Percentiles rank a stretch among this genome's conserved stretches.
Evolutionary conservation across 1,139 yeast genomes (phyloP).

Genomic region (Debaryomycetaceae sp.): DNA sequence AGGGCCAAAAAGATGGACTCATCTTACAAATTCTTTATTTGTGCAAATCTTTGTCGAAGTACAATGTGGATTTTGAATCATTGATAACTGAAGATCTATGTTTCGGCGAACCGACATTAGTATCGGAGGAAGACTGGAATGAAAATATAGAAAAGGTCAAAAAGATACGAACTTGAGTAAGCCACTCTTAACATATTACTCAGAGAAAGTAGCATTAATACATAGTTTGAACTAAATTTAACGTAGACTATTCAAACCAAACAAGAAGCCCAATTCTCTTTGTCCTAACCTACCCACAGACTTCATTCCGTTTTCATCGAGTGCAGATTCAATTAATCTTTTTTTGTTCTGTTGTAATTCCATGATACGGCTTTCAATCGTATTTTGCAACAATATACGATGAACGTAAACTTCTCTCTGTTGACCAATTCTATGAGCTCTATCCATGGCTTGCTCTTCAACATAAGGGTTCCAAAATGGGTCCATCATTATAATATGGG

Average conservation of each 20-base stretch:
- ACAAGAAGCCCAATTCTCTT: constrained; percentile 72
- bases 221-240: constrained; percentile 4
- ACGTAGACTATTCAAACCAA: constrained; percentile 54
- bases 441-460: constrained; percentile 93
- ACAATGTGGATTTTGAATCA: constrained; percentile 64
- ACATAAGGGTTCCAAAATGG: constrained; percentile 98
- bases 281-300: constrained; percentile 64
- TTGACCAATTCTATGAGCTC: constrained; percentile 94
- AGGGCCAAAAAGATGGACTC: constrained; percentile 55
- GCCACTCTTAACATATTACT: background rate
- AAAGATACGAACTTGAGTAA: constrained; percentile 23
- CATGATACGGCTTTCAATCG: constrained; percentile 86
- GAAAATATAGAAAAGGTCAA: constrained; percentile 35
- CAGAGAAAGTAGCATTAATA: background rate
- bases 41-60: constrained; percentile 68
- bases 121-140: constrained; percentile 35
- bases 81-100: constrained; percentile 40
- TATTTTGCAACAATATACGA: constrained; percentile 58
- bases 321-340: constrained; percentile 72
- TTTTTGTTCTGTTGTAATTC: constrained; percentile 72
- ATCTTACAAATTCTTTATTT: constrained; percentile 73
- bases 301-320: constrained; percentile 68
- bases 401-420: constrained; percentile 70
- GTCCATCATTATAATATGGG: constrained; percentile 84
- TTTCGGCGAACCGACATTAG: constrained; percentile 15